Evolutionary conservation across 2,329 filamentous ascomycete genomes (phyloP).

Genomic region (Alternaria arborescens): DNA sequence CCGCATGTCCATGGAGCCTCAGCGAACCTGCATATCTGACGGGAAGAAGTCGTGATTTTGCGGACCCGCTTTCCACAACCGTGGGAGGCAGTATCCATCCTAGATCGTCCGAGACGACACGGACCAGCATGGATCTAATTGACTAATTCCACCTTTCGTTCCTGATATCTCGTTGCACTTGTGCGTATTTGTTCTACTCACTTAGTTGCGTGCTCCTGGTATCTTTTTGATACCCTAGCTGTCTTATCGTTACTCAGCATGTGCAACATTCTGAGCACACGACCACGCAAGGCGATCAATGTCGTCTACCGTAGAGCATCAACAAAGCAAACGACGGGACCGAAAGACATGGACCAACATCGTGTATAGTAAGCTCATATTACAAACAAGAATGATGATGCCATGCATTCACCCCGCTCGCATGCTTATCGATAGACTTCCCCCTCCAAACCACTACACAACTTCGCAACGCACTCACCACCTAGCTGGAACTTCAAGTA

Average conservation of each 20-base stretch:
- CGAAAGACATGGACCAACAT: background rate
- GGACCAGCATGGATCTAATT: background rate
- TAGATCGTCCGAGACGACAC: constrained; percentile 6
- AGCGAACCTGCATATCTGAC: constrained; percentile 11
- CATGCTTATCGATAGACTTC: constrained; percentile 23
- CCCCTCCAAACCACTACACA: background rate
- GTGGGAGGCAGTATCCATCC: constrained; percentile 1
- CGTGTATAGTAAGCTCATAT: background rate
- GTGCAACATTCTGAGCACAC: no score
- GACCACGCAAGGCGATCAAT: background rate
- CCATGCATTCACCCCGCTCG: constrained; percentile 11
- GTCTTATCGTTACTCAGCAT: background rate
- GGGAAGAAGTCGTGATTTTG: background rate
- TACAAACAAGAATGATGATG: constrained; percentile 14
- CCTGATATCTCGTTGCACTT: background rate
- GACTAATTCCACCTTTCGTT: background rate
- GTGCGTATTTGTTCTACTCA: no score
- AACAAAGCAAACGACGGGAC: background rate
- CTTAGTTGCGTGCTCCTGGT: background rate
- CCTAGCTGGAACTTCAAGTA: background rate
- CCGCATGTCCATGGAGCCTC: constrained; percentile 13
- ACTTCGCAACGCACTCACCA: background rate
- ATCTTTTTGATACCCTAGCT: no score
- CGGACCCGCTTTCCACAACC: background rate
- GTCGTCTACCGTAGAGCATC: background rate